Evolutionary conservation across 2,329 filamentous ascomycete genomes (phyloP), one percentile per base, ranked within the genome.

Genomic region (Waltergamsia citrina): DNA sequence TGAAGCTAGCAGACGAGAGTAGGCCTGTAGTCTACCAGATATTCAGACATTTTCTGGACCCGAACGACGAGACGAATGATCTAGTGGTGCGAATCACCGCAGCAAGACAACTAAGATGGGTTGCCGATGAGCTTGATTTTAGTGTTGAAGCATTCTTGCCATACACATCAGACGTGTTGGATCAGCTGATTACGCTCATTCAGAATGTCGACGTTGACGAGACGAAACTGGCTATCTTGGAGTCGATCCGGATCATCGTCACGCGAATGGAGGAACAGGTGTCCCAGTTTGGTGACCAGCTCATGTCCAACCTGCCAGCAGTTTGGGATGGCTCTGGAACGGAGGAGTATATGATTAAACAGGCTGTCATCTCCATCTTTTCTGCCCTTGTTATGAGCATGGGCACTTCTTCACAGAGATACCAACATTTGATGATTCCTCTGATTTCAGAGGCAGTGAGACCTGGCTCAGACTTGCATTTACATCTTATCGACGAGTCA

Each of bases 271-370:
- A 94, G 48, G 71, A 78, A 22, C 68, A 84, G 43, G 80, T 78
- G 3, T 59, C 67, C 1, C 67, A 67, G 29, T 80, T 79, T 40
- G 85, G 85, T 5, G 85, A 94, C 47, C 76, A 81, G 39, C 83
- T 98, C 39, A 81, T 98, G 56, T 67, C 74, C 2, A 72, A 87
- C 10, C 67, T 96, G 6, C 88, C 90, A 0, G 69, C 69, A 4
- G 67, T 96, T 1, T 98, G 92, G 92, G 79, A 85, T 39, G 75
- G 80, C 33, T 86, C 85, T 3, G 85, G 81, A 1, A 59, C 64
- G 3, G 82, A 94, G 39, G 85, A 92, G 49, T 85, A 87, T 57
- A 75, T 96, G 55, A 83, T 95, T 67, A 96, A 96, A 57, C 88
- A 95, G 57, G 79, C 86, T 2, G 87, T 96, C 34, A 71, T 96